Base-by-base conservation (phyloP, 2,329 filamentous ascomycete species). In the Zasmidium cellare region DNA sequence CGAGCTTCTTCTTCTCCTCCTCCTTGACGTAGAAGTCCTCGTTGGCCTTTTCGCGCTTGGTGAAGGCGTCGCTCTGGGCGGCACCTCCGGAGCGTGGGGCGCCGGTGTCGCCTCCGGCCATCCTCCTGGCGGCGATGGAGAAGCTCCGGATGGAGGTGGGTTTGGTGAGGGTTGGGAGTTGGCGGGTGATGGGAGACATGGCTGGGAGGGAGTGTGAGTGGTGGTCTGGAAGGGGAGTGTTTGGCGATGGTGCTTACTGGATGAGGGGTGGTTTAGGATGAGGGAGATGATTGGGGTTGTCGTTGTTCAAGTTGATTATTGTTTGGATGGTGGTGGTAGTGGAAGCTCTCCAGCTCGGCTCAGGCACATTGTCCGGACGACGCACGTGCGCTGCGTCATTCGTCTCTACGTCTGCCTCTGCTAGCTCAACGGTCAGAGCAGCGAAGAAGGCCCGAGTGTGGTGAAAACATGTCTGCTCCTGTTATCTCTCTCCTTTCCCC, bases 11-110 rank as follows among this genome's bases (percentile, higher is more conserved):
- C 79, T 87, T 86, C 84, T 97, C 94, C 74, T 92, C 90, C 80
- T 89, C 81, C 71, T 86, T 86, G 79, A 99, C 92, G 78, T 89
- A 90, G 68, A 85, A 85, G 75, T 92, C 88, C 81, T 97, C 94
- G 74, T 80, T 83, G 67, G 93, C 93, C 74, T 88, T 85, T 79
- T 99, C 94, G 69, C 94, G 91, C 79, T 88, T 89, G 79, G 88
- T 91, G 85, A 97, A 99, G 57, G 91, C 86, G 74, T 99, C 93
- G 69, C 93, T 96, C 66, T 68, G 63, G 7, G 72, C 72, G 35
- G 64, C 54, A 46, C 79, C 78, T 31, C 72, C 74, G 7, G 35
- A 41, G 35, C 79, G 71, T 18, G 76, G 72, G 20, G 70, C 53
- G 48, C 74, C 78, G 57, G 78, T 74, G 56, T 79, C 75, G 35